phyloP scores from a whole-genome alignment of 371 early-diverging fungal species.

The Saksenaea oblongispora region DNA sequence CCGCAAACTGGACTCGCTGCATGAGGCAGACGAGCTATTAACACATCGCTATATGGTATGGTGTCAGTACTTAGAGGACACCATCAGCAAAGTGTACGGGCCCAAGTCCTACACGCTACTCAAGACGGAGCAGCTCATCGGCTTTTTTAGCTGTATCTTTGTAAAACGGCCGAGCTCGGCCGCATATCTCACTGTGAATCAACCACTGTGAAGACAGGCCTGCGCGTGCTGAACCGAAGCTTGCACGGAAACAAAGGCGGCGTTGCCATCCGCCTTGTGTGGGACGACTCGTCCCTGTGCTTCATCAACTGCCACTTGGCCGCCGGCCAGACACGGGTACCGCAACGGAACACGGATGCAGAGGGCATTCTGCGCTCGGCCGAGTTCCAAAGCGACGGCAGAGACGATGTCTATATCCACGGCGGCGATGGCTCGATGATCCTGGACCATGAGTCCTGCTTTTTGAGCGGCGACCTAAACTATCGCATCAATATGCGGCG shows the following conservation, averaged over 20 bases:
- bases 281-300: conserved; percentile 79
- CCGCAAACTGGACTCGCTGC: conserved; percentile 50
- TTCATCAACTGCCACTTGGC: conserved; percentile 89
- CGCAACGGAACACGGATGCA: conserved; percentile 76
- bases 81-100: conserved; percentile 52
- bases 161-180: conserved; percentile 41
- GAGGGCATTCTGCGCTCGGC: conserved; percentile 70
- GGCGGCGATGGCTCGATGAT: conserved; percentile 71
- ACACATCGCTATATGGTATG: conserved; percentile 66
- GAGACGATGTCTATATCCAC: conserved; percentile 48
- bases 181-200: conserved; percentile 27
- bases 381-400: conserved; percentile 36
- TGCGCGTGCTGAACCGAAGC: conserved; percentile 64
- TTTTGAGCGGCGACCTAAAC: conserved; percentile 83
- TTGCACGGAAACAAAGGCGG: conserved; percentile 91
- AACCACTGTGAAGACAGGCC: conserved; percentile 76
- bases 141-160: conserved; percentile 78
- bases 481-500: conserved; percentile 67
- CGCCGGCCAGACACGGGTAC: conserved; percentile 76
- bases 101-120: conserved; percentile 57
- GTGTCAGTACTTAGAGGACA: conserved; percentile 67
- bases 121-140: conserved; percentile 80
- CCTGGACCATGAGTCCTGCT: conserved; percentile 77
- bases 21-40: conserved; percentile 53
- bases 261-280: conserved; percentile 73